Evolutionary conservation across 805 yeast species (phyloP).

Genomic region (Nakazawaea laoshanensis): DNA sequence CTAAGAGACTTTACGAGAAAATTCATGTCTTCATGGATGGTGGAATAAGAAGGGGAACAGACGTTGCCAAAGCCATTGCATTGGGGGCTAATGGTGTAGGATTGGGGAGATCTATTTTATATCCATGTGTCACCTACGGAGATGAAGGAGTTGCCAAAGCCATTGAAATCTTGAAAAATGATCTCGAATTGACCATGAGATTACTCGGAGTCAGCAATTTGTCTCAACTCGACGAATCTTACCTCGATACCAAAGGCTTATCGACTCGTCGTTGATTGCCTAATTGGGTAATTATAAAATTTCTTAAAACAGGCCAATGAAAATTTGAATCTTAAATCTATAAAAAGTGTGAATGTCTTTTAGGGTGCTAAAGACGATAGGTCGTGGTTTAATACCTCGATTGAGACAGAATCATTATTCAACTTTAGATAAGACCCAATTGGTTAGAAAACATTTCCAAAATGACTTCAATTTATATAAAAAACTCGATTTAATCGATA

Average conservation of each 20-base stretch:
- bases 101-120: constrained; percentile 19
- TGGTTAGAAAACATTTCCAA: constrained; percentile 3
- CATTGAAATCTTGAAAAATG: constrained; percentile 47
- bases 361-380: no score
- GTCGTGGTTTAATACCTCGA: no score
- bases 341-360: no score
- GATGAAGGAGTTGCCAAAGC: constrained; percentile 40
- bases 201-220: constrained; percentile 36
- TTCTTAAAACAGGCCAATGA: no score
- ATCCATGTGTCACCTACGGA: constrained; percentile 9
- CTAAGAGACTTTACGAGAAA: constrained; percentile 27
- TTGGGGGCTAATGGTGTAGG: constrained; percentile 30
- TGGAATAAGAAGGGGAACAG: constrained; percentile 27
- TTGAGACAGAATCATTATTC: constrained; percentile 21
- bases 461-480: constrained; percentile 7
- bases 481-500: constrained; percentile 6
- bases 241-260: no score
- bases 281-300: no score
- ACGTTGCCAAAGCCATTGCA: constrained; percentile 24
- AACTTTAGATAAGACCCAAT: not conserved
- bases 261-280: no score
- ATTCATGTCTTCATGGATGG: constrained; percentile 26
- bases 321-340: no score
- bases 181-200: constrained; percentile 59
- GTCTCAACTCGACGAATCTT: no score